phyloP scores from a whole-genome alignment of 2,329 filamentous ascomycete species.

The Tolypocladium guangdongense region DNA sequence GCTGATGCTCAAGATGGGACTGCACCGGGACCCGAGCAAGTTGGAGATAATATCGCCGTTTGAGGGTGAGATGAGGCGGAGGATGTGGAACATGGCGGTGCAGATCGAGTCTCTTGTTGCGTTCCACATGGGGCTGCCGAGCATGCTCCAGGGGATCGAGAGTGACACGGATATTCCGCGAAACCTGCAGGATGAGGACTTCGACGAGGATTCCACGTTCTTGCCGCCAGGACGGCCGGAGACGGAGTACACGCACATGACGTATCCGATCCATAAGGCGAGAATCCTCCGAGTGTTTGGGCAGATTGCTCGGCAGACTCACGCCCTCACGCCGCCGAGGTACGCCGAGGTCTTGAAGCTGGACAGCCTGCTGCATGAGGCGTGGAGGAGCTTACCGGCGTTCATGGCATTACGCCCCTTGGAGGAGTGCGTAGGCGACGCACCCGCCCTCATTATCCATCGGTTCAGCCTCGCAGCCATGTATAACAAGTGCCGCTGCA shows the following conservation, averaged over 20 bases:
- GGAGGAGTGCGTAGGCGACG: conserved; percentile 37
- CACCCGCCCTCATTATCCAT: conserved; percentile 36
- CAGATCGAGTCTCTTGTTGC: conserved; percentile 55
- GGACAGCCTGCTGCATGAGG: conserved; percentile 32
- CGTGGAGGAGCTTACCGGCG: conserved; percentile 32
- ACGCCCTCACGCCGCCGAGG: conserved; percentile 33
- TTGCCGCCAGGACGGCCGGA: conserved; percentile 46
- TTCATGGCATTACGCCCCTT: conserved; percentile 38
- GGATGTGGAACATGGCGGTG: conserved; percentile 40
- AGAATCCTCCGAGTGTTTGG: conserved; percentile 36
- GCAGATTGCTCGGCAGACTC: conserved; percentile 37
- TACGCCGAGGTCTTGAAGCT: conserved; percentile 39
- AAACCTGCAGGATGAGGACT: conserved; percentile 57
- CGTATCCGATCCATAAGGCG: conserved; percentile 43
- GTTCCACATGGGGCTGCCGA: conserved; percentile 57
- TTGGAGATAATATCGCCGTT: conserved; percentile 39
- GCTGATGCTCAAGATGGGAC: conserved; percentile 46
- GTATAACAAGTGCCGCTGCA: conserved; percentile 44
- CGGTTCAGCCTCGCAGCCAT: conserved; percentile 40
- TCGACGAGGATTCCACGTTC: conserved; percentile 40
- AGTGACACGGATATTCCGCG: conserved; percentile 50
- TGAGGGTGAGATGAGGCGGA: conserved; percentile 42
- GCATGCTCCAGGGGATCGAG: conserved; percentile 53
- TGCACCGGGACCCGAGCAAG: conserved; percentile 44
- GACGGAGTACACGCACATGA: conserved; percentile 48